Percentiles rank a stretch among this genome's conserved stretches.
Conservation (phyloP, 495 filamentous ascomycete species). For the Staphylotrichum tortipilum region DNA sequence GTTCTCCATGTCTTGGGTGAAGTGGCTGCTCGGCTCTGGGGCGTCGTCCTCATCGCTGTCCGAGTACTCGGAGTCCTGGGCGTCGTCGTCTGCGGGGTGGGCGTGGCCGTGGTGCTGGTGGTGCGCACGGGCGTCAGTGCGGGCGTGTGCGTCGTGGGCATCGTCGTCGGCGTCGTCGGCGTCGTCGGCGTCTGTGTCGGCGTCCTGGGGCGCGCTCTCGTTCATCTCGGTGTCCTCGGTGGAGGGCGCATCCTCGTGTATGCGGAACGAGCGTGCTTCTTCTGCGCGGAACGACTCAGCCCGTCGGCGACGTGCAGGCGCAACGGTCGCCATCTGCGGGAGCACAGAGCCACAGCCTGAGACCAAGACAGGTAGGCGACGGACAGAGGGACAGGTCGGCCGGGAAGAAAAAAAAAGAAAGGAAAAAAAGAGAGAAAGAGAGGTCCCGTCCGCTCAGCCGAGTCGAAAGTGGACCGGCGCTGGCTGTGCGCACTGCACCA, state of each 20-base stretch:
- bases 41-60: constrained; percentile 52
- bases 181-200: constrained; percentile 5
- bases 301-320: constrained; percentile 17
- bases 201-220: constrained; percentile 24
- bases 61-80: constrained; percentile 40
- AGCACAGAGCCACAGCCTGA: background rate
- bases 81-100: constrained; percentile 35
- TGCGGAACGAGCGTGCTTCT: constrained; percentile 24
- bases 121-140: too few species aligned
- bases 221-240: constrained; percentile 30
- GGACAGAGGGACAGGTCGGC: too few species aligned
- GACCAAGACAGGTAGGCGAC: too few species aligned
- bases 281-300: constrained; percentile 25
- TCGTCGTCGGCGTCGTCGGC: constrained; percentile 35
- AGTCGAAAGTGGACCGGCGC: too few species aligned
- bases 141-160: too few species aligned
- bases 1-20: constrained; percentile 77
- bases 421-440: too few species aligned
- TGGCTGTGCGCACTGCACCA: too few species aligned
- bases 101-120: constrained; percentile 12
- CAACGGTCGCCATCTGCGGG: constrained; percentile 18
- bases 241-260: constrained; percentile 32
- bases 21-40: constrained; percentile 66
- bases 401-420: constrained; percentile 3
- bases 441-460: too few species aligned